These are phyloP conservation scores for Zygosaccharomyces pseudobailii DNA, from an alignment of 1,139 yeast species.

Conservation along the genomic window DNA sequence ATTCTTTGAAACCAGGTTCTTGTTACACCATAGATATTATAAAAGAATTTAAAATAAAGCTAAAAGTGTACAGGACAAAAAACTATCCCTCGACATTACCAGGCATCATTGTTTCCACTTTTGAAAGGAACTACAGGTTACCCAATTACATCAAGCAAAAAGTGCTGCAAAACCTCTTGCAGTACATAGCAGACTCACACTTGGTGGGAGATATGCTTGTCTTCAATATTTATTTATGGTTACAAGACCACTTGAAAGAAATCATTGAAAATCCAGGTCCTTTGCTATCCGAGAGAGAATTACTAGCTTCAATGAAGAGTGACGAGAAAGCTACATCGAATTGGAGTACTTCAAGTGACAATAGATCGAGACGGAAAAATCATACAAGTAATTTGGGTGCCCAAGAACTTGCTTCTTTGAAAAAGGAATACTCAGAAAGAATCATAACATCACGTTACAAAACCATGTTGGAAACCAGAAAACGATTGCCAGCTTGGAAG, in stretches of 20 bases:
- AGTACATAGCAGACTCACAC: conserved; percentile 39
- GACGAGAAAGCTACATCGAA: background rate
- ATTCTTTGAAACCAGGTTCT: conserved; percentile 17
- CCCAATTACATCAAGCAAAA: conserved; percentile 76
- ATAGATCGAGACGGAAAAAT: background rate
- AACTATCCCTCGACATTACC: conserved; percentile 57
- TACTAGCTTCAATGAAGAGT: conserved; percentile 7
- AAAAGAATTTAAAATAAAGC: conserved; percentile 36
- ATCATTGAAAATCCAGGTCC: conserved; percentile 74
- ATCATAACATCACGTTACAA: conserved; percentile 27
- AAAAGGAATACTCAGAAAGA: conserved; percentile 30
- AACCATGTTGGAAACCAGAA: conserved; percentile 43
- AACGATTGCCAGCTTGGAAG: conserved; percentile 77
- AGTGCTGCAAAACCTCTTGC: conserved; percentile 46
- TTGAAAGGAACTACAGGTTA: conserved; percentile 43
- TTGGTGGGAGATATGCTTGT: conserved; percentile 67
- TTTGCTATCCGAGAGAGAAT: conserved; percentile 37
- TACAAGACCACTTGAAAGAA: conserved; percentile 54
- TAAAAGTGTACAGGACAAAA: conserved; percentile 49
- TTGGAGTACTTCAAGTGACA: conserved; percentile 1
- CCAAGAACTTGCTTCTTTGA: conserved; percentile 30
- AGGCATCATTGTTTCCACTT: conserved; percentile 55
- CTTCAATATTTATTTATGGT: conserved; percentile 66
- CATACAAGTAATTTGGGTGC: conserved; percentile 8
- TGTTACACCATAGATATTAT: conserved; percentile 21